Percentiles rank a stretch among this genome's conserved stretches.
Evolutionary conservation across 2,329 filamentous ascomycete genomes (phyloP).

Genomic region (Hypoxylon sp.): DNA sequence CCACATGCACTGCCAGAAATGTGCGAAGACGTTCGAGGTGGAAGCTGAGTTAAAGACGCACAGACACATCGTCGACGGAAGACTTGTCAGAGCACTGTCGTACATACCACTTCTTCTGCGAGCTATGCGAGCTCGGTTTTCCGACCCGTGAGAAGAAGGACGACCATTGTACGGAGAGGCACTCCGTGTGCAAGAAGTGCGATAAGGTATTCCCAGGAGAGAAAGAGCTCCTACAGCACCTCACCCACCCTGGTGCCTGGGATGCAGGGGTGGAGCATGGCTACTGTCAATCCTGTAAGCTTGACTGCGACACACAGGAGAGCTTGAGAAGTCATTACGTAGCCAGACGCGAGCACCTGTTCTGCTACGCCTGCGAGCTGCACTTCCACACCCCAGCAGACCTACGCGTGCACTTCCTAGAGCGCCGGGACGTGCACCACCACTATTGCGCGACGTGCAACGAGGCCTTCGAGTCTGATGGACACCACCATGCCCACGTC

Average conservation of each 20-base stretch:
- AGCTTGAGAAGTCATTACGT: no score
- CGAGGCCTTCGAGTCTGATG: no score
- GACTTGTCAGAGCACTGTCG: conserved; percentile 4
- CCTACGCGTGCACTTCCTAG: conserved; percentile 1
- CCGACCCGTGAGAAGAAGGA: conserved; percentile 1
- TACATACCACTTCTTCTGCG: conserved; percentile 23
- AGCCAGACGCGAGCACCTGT: conserved; percentile 1
- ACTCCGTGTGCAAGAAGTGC: neutral
- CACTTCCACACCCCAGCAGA: neutral
- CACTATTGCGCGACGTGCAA: no score
- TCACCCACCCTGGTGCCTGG: no score
- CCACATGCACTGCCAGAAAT: conserved; percentile 16
- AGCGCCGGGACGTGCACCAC: neutral
- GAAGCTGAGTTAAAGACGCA: conserved; percentile 9
- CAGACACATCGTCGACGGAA: neutral
- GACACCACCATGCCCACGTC: no score
- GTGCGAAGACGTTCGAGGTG: neutral
- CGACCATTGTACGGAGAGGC: conserved; percentile 5
- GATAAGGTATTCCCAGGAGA: no score
- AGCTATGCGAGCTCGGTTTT: conserved; percentile 6
- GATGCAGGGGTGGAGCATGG: no score
- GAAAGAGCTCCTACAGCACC: no score
- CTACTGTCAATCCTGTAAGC: no score
- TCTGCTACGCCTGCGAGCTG: conserved; percentile 9
- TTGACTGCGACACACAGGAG: no score